Conservation (phyloP, 345 rosid species). For the Populus pruinosa region DNA sequence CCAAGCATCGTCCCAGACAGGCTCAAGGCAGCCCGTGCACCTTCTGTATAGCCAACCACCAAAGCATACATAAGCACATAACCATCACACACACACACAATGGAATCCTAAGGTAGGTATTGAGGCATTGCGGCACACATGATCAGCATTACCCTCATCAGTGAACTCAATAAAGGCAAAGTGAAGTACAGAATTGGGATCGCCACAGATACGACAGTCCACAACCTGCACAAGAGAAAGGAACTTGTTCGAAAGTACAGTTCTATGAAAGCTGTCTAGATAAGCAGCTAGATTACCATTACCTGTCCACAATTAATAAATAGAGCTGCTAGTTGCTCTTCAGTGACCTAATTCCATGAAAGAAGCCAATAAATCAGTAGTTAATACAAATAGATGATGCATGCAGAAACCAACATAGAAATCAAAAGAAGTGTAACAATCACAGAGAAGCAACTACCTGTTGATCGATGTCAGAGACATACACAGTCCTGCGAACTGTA, state of each 20-base stretch:
- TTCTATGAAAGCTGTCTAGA: not conserved
- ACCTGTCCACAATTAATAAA: slow-evolving; percentile 82
- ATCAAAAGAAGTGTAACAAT: not conserved
- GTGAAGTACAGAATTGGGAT: slow-evolving; percentile 87
- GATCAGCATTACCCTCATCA: slow-evolving; percentile 62
- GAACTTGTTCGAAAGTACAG: slow-evolving; percentile 2
- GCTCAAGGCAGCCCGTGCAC: slow-evolving; percentile 81
- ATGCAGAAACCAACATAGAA: not conserved
- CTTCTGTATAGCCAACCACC: slow-evolving; percentile 42
- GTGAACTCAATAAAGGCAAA: slow-evolving; percentile 96
- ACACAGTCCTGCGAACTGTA: slow-evolving; percentile 75
- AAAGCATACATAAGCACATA: not conserved
- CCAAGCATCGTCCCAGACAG: slow-evolving; percentile 92
- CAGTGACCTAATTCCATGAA: slow-evolving; percentile 58
- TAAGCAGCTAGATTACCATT: not conserved
- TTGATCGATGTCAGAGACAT: slow-evolving; percentile 79
- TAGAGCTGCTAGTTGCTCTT: slow-evolving; percentile 87
- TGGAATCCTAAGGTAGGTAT: slow-evolving; percentile 7
- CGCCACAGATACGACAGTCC: slow-evolving; percentile 93
- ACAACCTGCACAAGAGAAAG: slow-evolving; percentile 4
- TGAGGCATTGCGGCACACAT: slow-evolving; percentile 6
- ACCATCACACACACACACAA: not conserved
- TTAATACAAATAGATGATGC: slow-evolving; percentile 2
- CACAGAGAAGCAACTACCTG: slow-evolving; percentile 36
- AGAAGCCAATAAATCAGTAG: not conserved